Conservation (phyloP, 768 basidiomycete species). For the Xanthoconium purpureum region DNA sequence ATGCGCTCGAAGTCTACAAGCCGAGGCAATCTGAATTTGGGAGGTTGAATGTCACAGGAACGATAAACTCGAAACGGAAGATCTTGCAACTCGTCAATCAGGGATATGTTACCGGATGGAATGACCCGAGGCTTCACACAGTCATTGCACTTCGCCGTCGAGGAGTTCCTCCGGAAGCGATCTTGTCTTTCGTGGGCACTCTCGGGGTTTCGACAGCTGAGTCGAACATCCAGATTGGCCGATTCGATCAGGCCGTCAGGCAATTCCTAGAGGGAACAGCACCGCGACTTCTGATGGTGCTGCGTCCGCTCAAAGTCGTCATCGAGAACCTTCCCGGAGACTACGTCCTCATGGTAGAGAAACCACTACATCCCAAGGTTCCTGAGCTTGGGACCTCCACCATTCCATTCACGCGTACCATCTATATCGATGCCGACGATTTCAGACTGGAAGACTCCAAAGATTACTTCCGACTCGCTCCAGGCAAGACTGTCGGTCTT, state of each 20-base stretch:
- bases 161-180: slow-evolving; percentile 95
- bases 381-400: slow-evolving; percentile 78
- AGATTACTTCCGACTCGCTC: slow-evolving; percentile 97
- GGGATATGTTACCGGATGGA: slow-evolving; percentile 87
- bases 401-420: slow-evolving; percentile 81
- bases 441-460: slow-evolving; percentile 88
- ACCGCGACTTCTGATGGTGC: slow-evolving; percentile 87
- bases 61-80: slow-evolving; percentile 96
- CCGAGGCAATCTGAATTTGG: slow-evolving; percentile 97
- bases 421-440: slow-evolving; percentile 93
- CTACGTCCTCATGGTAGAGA: slow-evolving; percentile 78
- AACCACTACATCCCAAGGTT: slow-evolving; percentile 91
- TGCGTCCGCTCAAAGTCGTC: slow-evolving; percentile 85
- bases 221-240: slow-evolving; percentile 79
- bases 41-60: slow-evolving; percentile 87
- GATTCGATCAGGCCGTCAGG: slow-evolving; percentile 88
- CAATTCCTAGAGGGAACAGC: slow-evolving; percentile 86
- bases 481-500: slow-evolving; percentile 94
- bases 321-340: slow-evolving; percentile 91
- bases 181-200: slow-evolving; percentile 86
- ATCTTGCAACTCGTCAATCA: slow-evolving; percentile 85
- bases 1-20: slow-evolving; percentile 95
- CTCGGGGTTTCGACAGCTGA: slow-evolving; percentile 90
- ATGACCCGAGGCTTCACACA: slow-evolving; percentile 96
- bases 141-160: slow-evolving; percentile 93